Conservation (phyloP, 345 rosid species). For the Arabis hirsuta region DNA sequence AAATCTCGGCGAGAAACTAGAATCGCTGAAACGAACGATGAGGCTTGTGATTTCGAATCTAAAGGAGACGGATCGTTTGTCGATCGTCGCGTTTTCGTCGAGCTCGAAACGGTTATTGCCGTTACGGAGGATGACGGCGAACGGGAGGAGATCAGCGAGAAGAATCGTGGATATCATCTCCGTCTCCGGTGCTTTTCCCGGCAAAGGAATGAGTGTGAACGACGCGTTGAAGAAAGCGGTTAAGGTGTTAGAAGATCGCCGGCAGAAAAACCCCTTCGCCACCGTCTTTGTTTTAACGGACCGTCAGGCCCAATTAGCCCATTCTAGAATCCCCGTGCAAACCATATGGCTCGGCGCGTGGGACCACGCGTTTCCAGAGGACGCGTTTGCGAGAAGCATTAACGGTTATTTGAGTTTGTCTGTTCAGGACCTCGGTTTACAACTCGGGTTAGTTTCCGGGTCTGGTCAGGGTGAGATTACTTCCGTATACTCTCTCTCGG, state of each 20-base stretch:
- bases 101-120: slow-evolving; percentile 72
- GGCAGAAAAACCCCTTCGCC: slow-evolving; percentile 68
- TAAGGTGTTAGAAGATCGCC: slow-evolving; percentile 85
- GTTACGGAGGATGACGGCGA: slow-evolving; percentile 68
- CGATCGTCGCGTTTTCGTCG: slow-evolving; percentile 77
- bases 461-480: slow-evolving; percentile 68
- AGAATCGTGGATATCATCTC: slow-evolving; percentile 56
- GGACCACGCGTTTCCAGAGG: slow-evolving; percentile 48
- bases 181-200: slow-evolving; percentile 47
- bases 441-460: slow-evolving; percentile 65
- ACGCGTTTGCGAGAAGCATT: slow-evolving; percentile 51
- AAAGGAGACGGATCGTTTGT: slow-evolving; percentile 67
- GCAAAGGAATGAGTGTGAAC: slow-evolving; percentile 60
- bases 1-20: slow-evolving; percentile 52
- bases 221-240: slow-evolving; percentile 91
- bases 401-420: slow-evolving; percentile 54
- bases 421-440: slow-evolving; percentile 68
- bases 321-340: slow-evolving; percentile 57
- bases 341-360: slow-evolving; percentile 49
- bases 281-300: slow-evolving; percentile 63
- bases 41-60: slow-evolving; percentile 61
- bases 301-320: slow-evolving; percentile 42
- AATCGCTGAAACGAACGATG: slow-evolving; percentile 69
- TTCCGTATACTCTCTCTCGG: slow-evolving; percentile 59
- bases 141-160: slow-evolving; percentile 72